phyloP scores from a whole-genome alignment of 768 basidiomycete species.

The Pleurotus pulmonarius region DNA sequence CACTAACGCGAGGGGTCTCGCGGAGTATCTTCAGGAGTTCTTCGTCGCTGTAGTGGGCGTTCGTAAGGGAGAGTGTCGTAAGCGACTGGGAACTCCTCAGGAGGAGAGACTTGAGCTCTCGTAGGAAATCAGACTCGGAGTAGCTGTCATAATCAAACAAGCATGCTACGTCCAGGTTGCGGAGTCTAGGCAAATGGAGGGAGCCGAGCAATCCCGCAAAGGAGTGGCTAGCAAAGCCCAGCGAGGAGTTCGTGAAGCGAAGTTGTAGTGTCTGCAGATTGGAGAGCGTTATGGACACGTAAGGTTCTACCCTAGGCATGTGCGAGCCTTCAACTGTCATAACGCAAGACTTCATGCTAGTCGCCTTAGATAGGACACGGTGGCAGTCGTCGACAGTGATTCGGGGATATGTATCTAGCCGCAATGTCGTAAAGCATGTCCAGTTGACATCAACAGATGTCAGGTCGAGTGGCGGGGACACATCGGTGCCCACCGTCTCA shows the following conservation, averaged over 20 bases:
- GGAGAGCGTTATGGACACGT: neutral
- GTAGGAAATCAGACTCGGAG: neutral
- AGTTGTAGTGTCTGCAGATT: neutral
- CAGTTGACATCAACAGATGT: neutral
- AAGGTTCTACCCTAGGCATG: neutral
- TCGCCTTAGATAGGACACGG: neutral
- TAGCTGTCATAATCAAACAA: neutral
- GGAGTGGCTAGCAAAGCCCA: neutral
- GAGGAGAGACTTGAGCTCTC: neutral
- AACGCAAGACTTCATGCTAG: neutral
- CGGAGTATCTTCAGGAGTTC: neutral
- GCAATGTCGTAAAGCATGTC: neutral
- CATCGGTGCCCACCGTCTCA: neutral
- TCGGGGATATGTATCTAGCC: neutral
- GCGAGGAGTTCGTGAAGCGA: neutral
- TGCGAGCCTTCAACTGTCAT: neutral
- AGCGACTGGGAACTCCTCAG: neutral
- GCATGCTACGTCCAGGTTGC: neutral
- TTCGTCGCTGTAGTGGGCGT: neutral
- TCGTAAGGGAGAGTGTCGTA: neutral
- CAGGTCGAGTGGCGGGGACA: neutral
- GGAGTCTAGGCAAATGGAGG: neutral
- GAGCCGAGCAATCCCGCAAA: neutral
- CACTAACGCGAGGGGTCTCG: neutral
- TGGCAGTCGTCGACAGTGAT: neutral